A percentile compares a stretch with the other conserved stretches of the same genome.
phyloP scores from a whole-genome alignment of 225 moss, liverwort and hornwort genomes.

The Physcomitrium patens region DNA sequence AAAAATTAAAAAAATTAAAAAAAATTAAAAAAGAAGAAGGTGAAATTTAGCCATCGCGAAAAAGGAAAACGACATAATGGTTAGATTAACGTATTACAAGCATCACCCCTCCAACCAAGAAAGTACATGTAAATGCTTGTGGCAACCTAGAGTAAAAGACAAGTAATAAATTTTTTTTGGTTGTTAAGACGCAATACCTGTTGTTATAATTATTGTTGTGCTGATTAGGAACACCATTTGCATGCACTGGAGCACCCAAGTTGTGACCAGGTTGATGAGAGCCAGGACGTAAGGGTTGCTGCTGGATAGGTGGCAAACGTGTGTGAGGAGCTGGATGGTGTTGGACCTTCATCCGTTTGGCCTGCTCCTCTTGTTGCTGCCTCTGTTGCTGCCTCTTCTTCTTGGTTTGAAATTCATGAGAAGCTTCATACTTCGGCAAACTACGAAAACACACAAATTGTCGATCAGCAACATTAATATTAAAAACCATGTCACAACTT shows the following conservation, averaged over 20 bases:
- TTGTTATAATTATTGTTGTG: slow-evolving; percentile 58
- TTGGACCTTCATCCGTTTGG: no score
- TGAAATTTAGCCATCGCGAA: neutral
- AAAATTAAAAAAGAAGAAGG: neutral
- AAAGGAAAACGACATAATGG: neutral
- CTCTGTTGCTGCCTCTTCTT: no score
- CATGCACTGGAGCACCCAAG: no score
- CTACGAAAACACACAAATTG: slow-evolving; percentile 35
- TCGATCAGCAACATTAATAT: neutral
- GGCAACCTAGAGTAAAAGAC: neutral
- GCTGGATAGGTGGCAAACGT: no score
- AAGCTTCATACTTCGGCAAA: slow-evolving; percentile 48
- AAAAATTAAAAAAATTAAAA: neutral
- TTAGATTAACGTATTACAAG: neutral
- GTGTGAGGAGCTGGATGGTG: no score
- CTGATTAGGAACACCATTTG: slow-evolving; percentile 2
- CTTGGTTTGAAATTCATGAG: no score
- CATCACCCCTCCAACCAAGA: neutral
- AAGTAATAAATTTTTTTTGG: neutral
- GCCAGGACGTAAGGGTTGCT: no score
- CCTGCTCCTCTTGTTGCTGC: no score
- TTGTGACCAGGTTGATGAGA: no score
- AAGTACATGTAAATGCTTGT: no score
- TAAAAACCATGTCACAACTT: neutral
- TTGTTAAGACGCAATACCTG: slow-evolving; percentile 31